phyloP scores from a whole-genome alignment of 148 eudicot genomes.

The Cornus kousa region DNA sequence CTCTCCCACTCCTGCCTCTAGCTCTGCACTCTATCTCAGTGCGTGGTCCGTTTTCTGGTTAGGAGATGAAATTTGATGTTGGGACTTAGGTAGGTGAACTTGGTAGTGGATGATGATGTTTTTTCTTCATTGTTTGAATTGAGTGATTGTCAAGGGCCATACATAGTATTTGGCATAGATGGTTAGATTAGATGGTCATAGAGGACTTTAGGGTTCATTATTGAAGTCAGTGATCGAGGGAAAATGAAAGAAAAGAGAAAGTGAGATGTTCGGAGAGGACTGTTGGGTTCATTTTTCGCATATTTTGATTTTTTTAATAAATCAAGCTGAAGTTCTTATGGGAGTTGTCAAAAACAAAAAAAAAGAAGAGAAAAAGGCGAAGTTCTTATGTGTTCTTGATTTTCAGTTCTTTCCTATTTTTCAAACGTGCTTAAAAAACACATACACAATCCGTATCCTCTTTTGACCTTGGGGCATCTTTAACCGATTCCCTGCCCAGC shows the following conservation, averaged over 20 bases:
- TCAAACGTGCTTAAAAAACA: background rate
- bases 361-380: background rate
- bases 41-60: background rate
- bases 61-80: background rate
- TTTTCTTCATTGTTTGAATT: background rate
- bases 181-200: background rate
- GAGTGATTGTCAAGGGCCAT: background rate
- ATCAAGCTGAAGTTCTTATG: background rate
- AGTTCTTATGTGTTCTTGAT: background rate
- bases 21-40: background rate
- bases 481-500: background rate
- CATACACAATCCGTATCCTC: background rate
- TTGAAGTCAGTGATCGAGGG: background rate
- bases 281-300: background rate
- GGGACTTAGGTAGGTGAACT: background rate
- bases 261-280: background rate
- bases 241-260: no score
- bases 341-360: no score
- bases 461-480: background rate
- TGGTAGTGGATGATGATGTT: background rate
- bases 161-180: background rate
- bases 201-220: background rate
- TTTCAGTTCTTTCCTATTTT: background rate
- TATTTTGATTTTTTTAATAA: no score
- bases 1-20: background rate